Evolutionary conservation across 345 rosid genomes (phyloP).

Genomic region (Trapa bicornis): DNA sequence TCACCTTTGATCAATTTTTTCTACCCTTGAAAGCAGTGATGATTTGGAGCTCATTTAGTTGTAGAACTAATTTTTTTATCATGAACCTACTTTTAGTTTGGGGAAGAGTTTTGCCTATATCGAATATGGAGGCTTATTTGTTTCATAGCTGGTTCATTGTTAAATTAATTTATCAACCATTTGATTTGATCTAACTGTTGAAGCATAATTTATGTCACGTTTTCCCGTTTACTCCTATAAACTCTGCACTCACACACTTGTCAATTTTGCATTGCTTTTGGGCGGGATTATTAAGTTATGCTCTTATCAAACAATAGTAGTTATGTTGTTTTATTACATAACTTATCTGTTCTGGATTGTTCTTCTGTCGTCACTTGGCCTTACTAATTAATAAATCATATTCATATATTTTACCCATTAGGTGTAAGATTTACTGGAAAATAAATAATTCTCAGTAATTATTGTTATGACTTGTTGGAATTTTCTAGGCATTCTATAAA

Average conservation of each 20-base stretch:
- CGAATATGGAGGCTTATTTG: neutral
- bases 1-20: neutral
- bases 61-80: neutral
- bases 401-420: neutral
- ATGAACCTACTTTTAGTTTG: neutral
- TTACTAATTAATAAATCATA: neutral
- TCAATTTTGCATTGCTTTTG: neutral
- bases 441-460: neutral
- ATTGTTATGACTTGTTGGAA: neutral
- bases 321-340: neutral
- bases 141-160: neutral
- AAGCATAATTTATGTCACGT: neutral
- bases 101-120: neutral
- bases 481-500: slow-evolving; percentile 52
- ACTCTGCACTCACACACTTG: neutral
- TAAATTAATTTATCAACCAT: neutral
- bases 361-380: neutral
- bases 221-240: neutral
- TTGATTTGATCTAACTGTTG: neutral
- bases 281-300: neutral
- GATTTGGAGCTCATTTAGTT: neutral
- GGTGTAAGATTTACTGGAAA: neutral
- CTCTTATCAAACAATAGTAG: neutral
- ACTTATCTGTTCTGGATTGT: neutral
- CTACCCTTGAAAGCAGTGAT: neutral